Conservation (phyloP, 129 eudicot species). For the Flaveria robusta region DNA sequence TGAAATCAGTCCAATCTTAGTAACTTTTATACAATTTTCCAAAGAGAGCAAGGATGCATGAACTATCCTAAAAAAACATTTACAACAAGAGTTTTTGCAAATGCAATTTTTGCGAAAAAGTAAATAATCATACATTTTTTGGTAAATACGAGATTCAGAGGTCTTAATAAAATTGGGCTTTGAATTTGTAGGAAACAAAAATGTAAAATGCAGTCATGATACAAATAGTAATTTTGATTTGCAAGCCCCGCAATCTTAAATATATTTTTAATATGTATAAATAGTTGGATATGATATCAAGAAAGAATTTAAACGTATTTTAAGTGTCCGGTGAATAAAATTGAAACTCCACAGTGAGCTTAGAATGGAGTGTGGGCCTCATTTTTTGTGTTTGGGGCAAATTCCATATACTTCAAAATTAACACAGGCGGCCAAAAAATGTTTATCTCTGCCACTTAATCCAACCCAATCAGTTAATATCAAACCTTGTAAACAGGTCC, state of each 20-base stretch:
- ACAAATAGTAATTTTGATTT: not conserved
- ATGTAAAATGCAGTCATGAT: not conserved
- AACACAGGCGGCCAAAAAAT: no score
- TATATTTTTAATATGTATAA: not conserved
- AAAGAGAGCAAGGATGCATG: not conserved
- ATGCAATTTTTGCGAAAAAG: not conserved
- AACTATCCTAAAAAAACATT: not conserved
- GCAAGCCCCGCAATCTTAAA: not conserved
- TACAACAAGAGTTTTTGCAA: not conserved
- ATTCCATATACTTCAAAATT: not conserved
- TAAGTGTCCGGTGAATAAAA: not conserved
- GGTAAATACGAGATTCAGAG: not conserved
- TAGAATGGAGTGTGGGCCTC: not conserved
- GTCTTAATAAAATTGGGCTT: not conserved
- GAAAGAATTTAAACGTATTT: no score
- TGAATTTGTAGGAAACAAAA: not conserved
- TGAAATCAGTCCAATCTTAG: not conserved
- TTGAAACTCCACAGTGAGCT: not conserved
- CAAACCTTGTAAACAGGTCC: constrained; percentile 70
- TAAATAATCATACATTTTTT: not conserved
- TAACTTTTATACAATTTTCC: not conserved
- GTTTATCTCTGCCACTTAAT: no score
- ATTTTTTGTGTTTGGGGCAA: not conserved
- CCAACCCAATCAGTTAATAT: constrained; percentile 6
- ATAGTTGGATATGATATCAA: not conserved